Evolutionary conservation across 2,329 filamentous ascomycete species (phyloP), one percentile per base, ranked within the genome.

Genomic region (Ascochyta lentis): DNA sequence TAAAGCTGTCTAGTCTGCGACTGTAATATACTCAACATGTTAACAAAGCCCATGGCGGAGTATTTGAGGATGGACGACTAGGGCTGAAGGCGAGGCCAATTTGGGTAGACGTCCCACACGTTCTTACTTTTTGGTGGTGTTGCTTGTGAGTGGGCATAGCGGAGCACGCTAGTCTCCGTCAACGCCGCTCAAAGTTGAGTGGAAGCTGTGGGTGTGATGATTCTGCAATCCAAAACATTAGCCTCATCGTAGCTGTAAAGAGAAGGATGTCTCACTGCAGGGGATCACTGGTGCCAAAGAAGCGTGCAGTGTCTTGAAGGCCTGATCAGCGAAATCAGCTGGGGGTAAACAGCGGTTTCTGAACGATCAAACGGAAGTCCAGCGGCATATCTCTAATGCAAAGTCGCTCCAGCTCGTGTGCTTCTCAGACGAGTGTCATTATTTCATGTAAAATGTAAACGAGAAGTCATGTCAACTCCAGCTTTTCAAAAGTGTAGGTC

Each of bases 51-150:
- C 39, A 24, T 48, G 31, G 15, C 27, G 10, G 7, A 3, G 13
- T 42, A 27, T 31, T 37, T 31, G 16, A 42, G 26, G 35, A 23
- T 39, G 26, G 19, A 13, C 44, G n/a, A 31, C 31, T 13, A 44
- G 10, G 27, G 41, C 34, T 49, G 27, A 19, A 43, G 23, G 3
- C 24, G 16, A 52, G n/a, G 16, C 35, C 26, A 22, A n/a, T 24
- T 42, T 37, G 46, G 60, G 47, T 41, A 41, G 44, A 37, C 38
- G 60, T 65, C 60, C 65, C 65, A 66, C 65, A 54, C 42, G 61
- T 67, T 63, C 61, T 58, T 62, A 48, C 53, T 43, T 54, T 51
- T 47, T 44, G 45, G 33, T 43, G 47, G 33, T 48, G 47, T 19
- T 56, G 19, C 43, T 22, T 55, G 56, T 51, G 40, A 29, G 42